A percentile compares a stretch with the other conserved stretches of the same genome.
These are phyloP conservation scores for Apiospora kogelbergensis DNA, from an alignment of 2,329 filamentous ascomycete genomes.

Conservation along the genomic window DNA sequence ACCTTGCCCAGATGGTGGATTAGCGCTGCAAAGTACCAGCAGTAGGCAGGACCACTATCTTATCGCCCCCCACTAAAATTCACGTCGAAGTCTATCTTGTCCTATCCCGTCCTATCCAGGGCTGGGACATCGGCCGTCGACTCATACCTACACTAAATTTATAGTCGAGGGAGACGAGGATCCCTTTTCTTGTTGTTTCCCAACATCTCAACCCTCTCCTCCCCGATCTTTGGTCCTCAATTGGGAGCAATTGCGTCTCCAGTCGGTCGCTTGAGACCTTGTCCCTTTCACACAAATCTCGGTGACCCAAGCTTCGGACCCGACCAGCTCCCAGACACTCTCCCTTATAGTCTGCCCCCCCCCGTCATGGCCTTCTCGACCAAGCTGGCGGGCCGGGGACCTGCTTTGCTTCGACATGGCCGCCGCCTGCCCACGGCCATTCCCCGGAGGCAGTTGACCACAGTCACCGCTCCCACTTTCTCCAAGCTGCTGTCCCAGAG, in stretches of 20 bases:
- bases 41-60: constrained; percentile 11
- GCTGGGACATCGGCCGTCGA: constrained; percentile 7
- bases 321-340: not conserved
- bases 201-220: constrained; percentile 1
- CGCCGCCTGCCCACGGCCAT: constrained; percentile 47
- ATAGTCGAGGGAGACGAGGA: not conserved
- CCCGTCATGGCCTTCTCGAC: constrained; percentile 30
- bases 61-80: constrained; percentile 16
- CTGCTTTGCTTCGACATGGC: constrained; percentile 56
- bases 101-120: not conserved
- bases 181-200: constrained; percentile 5
- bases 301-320: constrained; percentile 3
- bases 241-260: constrained; percentile 5
- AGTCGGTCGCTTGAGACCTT: constrained; percentile 3
- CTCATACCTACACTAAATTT: constrained; percentile 14
- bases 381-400: constrained; percentile 55
- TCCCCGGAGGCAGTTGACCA: constrained; percentile 44
- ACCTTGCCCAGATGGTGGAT: too few species aligned
- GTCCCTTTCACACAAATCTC: not conserved
- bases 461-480: constrained; percentile 34
- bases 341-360: not conserved
- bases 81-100: not conserved
- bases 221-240: not conserved
- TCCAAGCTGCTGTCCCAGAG: constrained; percentile 30
- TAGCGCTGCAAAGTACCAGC: not conserved